Conservation (phyloP, 805 yeast species). For the Barnettozyma salicaria region DNA sequence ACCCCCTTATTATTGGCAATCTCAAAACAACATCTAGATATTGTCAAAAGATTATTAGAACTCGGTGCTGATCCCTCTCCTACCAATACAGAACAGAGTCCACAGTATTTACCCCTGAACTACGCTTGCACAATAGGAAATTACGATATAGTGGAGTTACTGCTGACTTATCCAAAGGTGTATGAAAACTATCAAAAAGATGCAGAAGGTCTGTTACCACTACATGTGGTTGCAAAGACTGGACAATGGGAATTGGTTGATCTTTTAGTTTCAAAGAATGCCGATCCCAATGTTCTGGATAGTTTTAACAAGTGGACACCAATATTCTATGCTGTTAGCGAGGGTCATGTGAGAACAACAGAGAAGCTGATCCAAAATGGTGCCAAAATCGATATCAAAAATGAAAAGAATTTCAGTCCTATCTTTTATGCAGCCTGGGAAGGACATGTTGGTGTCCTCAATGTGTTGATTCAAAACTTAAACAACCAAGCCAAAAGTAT, state of each 20-base stretch:
- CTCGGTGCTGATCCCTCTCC: slow-evolving; percentile 45
- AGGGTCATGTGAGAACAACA: slow-evolving; percentile 72
- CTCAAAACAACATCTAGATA: slow-evolving; percentile 53
- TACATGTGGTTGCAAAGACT: slow-evolving; percentile 82
- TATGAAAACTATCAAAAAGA: slow-evolving; percentile 43
- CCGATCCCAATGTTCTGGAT: slow-evolving; percentile 72
- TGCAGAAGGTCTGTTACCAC: slow-evolving; percentile 84
- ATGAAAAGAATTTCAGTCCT: slow-evolving; percentile 77
- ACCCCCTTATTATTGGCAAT: slow-evolving; percentile 81
- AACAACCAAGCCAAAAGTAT: slow-evolving; percentile 16
- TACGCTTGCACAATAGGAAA: slow-evolving; percentile 87
- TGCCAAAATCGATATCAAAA: slow-evolving; percentile 62
- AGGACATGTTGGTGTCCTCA: slow-evolving; percentile 80
- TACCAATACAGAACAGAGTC: slow-evolving; percentile 41
- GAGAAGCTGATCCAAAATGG: slow-evolving; percentile 64
- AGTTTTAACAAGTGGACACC: slow-evolving; percentile 93
- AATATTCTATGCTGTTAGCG: slow-evolving; percentile 80
- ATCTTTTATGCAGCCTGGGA: slow-evolving; percentile 90
- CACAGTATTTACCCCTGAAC: slow-evolving; percentile 71
- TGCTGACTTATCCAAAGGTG: slow-evolving; percentile 27
- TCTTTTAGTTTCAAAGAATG: slow-evolving; percentile 63
- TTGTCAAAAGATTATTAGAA: slow-evolving; percentile 44
- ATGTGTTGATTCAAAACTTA: slow-evolving; percentile 47
- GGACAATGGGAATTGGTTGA: slow-evolving; percentile 71
- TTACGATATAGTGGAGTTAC: slow-evolving; percentile 55